These are phyloP conservation scores for Maudiozyma bulderi DNA, from an alignment of 805 yeast species.

Conservation along the genomic window DNA sequence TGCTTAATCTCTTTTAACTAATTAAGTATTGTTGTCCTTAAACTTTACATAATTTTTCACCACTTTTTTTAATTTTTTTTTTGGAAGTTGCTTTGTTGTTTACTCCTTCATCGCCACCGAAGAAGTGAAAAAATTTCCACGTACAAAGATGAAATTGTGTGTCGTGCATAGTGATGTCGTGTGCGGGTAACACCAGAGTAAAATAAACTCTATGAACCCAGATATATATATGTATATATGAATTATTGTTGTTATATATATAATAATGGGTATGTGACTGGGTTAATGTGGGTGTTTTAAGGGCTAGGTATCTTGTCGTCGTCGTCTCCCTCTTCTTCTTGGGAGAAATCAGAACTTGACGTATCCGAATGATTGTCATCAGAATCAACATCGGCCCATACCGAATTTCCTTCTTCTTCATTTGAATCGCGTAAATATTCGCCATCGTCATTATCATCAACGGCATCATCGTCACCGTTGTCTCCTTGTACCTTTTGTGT, in stretches of 20 bases:
- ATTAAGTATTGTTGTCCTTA: neutral
- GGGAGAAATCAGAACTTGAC: neutral
- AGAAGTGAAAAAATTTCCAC: neutral
- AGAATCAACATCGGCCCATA: neutral
- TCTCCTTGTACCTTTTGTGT: neutral
- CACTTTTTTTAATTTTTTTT: neutral
- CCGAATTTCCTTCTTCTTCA: slow-evolving; percentile 1
- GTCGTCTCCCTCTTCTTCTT: neutral
- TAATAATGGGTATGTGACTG: too few relatives aligned
- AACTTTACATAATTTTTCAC: neutral
- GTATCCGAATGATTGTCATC: neutral
- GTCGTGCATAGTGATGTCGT: neutral
- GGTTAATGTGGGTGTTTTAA: too few relatives aligned
- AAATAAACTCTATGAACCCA: too few relatives aligned
- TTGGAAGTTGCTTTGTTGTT: neutral
- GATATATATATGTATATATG: too few relatives aligned
- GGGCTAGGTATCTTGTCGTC: neutral
- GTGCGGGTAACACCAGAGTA: slow-evolving; percentile 1
- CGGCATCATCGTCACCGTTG: neutral
- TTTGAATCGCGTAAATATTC: slow-evolving; percentile 5
- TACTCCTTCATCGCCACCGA: slow-evolving; percentile 6
- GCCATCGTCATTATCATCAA: neutral
- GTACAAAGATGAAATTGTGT: too few relatives aligned
- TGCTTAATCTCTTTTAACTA: neutral
- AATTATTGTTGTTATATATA: too few relatives aligned